A percentile compares a stretch with the other conserved stretches of the same genome.
Evolutionary conservation across 2,329 filamentous ascomycete genomes (phyloP).

Genomic region (Fusarium sp.): DNA sequence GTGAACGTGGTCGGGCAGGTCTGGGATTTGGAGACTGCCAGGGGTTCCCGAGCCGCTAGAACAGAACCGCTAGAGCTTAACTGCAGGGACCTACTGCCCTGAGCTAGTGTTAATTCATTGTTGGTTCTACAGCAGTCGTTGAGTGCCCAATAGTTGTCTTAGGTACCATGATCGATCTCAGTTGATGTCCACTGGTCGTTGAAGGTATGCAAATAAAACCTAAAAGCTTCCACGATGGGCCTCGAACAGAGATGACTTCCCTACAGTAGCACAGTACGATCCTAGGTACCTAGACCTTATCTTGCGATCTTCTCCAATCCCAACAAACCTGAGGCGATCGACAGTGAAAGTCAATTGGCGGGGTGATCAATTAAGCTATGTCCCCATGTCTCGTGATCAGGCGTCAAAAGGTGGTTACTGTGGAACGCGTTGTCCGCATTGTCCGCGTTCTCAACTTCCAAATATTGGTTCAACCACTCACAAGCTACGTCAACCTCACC

Average conservation of each 20-base stretch:
- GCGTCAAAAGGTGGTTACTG: constrained; percentile 19
- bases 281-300: not conserved
- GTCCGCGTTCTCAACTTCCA: constrained; percentile 25
- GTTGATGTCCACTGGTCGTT: not conserved
- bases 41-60: constrained; percentile 28
- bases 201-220: constrained; percentile 15
- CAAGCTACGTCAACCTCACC: not conserved
- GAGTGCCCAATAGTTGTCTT: not conserved
- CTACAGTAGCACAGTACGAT: not conserved
- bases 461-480: not conserved
- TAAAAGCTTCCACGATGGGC: not conserved
- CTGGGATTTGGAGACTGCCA: constrained; percentile 27
- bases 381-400: constrained; percentile 32
- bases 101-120: not conserved
- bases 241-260: not conserved
- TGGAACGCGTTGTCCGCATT: constrained; percentile 24
- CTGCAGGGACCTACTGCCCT: constrained; percentile 8
- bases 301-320: not conserved
- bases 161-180: not conserved
- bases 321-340: constrained; percentile 20
- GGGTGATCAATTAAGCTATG: constrained; percentile 12
- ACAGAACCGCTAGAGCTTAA: constrained; percentile 37
- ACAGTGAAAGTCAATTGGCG: constrained; percentile 17
- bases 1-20: constrained; percentile 23
- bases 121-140: not conserved